Conservation (phyloP, 2,329 filamentous ascomycete genomes). For the Didymella glomerata region DNA sequence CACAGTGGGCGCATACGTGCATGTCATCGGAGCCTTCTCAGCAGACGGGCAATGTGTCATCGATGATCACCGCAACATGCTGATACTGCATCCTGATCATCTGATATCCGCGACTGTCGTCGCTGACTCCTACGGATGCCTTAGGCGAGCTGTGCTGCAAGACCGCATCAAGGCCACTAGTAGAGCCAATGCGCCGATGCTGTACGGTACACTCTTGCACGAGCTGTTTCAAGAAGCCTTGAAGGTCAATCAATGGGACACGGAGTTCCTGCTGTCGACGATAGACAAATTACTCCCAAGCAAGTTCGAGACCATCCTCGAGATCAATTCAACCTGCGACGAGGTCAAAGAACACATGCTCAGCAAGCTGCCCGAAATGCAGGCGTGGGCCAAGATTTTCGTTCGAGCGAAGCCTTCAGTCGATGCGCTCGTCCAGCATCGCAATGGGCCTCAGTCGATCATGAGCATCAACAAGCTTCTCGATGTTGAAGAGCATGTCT, state of each 20-base stretch:
- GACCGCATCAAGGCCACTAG: constrained; percentile 93
- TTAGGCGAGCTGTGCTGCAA: constrained; percentile 89
- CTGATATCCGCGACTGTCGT: constrained; percentile 94
- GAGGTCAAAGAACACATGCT: constrained; percentile 81
- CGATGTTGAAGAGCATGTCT: constrained; percentile 96
- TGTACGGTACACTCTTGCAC: constrained; percentile 93
- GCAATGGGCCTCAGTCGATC: constrained; percentile 76
- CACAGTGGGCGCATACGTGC: constrained; percentile 77
- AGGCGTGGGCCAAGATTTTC: constrained; percentile 84
- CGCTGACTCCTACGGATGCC: constrained; percentile 94
- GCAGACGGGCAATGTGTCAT: constrained; percentile 76
- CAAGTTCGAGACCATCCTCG: constrained; percentile 89
- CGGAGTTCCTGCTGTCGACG: constrained; percentile 68
- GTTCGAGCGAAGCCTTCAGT: constrained; percentile 74
- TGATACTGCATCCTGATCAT: constrained; percentile 94
- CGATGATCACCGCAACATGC: constrained; percentile 81
- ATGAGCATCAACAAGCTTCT: constrained; percentile 93
- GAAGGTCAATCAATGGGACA: constrained; percentile 82
- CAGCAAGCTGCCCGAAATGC: constrained; percentile 83
- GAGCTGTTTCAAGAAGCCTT: constrained; percentile 94
- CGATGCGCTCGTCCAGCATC: constrained; percentile 79
- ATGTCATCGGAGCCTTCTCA: constrained; percentile 83
- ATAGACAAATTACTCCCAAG: constrained; percentile 75
- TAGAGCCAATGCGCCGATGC: constrained; percentile 78
- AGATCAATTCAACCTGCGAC: constrained; percentile 77